Base-by-base conservation (phyloP, 805 yeast genomes). In the Nakazawaea sp. region DNA sequence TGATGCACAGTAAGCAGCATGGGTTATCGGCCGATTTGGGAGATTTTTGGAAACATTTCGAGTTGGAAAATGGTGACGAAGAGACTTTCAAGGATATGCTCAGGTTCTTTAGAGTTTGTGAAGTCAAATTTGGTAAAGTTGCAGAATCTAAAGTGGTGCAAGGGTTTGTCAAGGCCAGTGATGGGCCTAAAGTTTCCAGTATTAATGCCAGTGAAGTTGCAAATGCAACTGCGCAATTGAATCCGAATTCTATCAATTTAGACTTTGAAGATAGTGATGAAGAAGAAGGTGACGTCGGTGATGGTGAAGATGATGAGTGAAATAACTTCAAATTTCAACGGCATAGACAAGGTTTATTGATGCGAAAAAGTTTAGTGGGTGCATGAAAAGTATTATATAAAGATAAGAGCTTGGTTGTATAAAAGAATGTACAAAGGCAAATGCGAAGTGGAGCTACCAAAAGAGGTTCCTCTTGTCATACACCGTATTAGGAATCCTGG, bases 1-100 rank as follows among this genome's bases (percentile, higher is more conserved):
- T 64, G 3, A 50, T 51, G 12, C 55, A 61, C 21, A 16, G 21
- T 36, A 51, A 27, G 10, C 31, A 43, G 20, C 18, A 59, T 40
- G 49, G 57, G 17, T 28, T 38, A 18, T 29, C 31, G 18, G 25
- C 28, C 10, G 51, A 49, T 27, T 45, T 52, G 19, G 54, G 40
- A 95, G 59, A 58, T 1, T 55, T 57, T 20, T 89, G 95, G 95
- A 78, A 78, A 37, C 52, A 62, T 9, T 86, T 88, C 53, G 97
- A 89, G 52, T 53, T 83, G 24, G 64, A 70, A 11, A 46, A 73
- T 53, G 97, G 97, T 4, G 61, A 70, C 41, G 92, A 83, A 49
- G 68, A 66, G 3, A 72, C 82, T 0, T 87, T 72, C 54, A 86
- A 82, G 47, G 81, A 78, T 16, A 80, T 88, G 89, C 53, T 86